Base-by-base conservation (phyloP, 2,329 filamentous ascomycete species). In the Fusarium sp. region DNA sequence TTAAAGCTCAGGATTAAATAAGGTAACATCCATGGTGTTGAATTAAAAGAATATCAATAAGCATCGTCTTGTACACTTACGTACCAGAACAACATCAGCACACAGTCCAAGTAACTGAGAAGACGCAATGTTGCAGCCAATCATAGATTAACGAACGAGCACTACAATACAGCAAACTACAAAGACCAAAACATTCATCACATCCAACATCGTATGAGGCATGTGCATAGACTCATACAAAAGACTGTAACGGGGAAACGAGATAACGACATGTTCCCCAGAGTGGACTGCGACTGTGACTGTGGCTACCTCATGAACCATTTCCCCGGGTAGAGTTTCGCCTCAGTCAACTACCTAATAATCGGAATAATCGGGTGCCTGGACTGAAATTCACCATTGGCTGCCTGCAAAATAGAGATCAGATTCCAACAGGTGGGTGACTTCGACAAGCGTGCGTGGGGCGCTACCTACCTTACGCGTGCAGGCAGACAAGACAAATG, bases 401-500 rank as follows among this genome's bases (percentile, higher is more conserved):
- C 59, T 65, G 39, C 41, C 54, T 65, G 30, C 47, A 69, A 69
- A 53, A 65, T 53, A 55, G 41, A 69, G 66, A 61, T 63, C 57
- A 63, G 51, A 58, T 54, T 61, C 36, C 45, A 58, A 38, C 48
- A 45, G 51, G 64, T 31, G 47, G 30, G 30, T 24, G 30, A 50
- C 30, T 33, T 24, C 24, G 54, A 62, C 56, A 39, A 38, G 56
- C 47, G 66, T 60, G 47, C 54, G 69, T 58, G 62, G 71, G 61
- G 54, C 38, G 20, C 39, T 35, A 7, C 13, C 22, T 30, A 31
- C 47, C 28, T 50, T 33, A 28, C 26, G 24, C 47, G 26, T 42
- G 66, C 59, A 56, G 54, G 66, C 59, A 56, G 54, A 54, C 11
- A 8, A 28, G 54, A 53, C 20, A 38, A 39, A n/a, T 10, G 35